A percentile compares a stretch with the other conserved stretches of the same genome.
Conservation (phyloP, 1,139 yeast species). For the Entelexis sorbosivorans region DNA sequence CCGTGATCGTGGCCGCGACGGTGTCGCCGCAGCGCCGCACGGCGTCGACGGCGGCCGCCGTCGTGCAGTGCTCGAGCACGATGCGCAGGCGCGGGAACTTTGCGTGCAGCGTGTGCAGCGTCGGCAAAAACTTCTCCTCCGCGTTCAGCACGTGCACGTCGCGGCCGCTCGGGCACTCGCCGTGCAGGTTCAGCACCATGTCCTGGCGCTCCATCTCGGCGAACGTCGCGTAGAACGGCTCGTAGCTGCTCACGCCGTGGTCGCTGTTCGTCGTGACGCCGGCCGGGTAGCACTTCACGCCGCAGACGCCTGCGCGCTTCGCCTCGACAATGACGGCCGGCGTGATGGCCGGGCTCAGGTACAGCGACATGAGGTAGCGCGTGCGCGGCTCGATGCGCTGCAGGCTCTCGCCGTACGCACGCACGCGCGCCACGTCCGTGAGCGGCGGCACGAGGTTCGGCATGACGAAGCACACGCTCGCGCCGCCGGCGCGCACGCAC, state of each 20-base stretch:
- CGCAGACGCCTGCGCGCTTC: slow-evolving; percentile 57
- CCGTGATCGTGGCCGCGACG: slow-evolving; percentile 90
- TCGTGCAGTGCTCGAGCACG: slow-evolving; percentile 89
- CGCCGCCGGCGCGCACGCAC: slow-evolving; percentile 79
- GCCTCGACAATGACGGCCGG: slow-evolving; percentile 78
- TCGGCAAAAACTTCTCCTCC: slow-evolving; percentile 88
- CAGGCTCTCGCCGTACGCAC: slow-evolving; percentile 54
- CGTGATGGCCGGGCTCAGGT: slow-evolving; percentile 63
- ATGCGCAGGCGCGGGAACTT: slow-evolving; percentile 84
- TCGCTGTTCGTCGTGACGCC: slow-evolving; percentile 97
- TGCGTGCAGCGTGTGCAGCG: slow-evolving; percentile 59
- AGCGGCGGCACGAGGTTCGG: slow-evolving; percentile 92
- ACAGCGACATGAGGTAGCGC: slow-evolving; percentile 82
- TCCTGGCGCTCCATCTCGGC: slow-evolving; percentile 71
- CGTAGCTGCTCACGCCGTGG: slow-evolving; percentile 83
- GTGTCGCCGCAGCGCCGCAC: slow-evolving; percentile 57
- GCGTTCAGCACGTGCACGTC: slow-evolving; percentile 81
- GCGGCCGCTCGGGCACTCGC: slow-evolving; percentile 60
- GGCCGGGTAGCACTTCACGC: slow-evolving; percentile 92
- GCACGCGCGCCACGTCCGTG: slow-evolving; percentile 64
- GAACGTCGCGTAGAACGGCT: slow-evolving; percentile 77
- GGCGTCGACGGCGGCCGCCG: slow-evolving; percentile 73
- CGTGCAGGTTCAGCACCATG: slow-evolving; percentile 78
- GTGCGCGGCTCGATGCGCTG: slow-evolving; percentile 68
- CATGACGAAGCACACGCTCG: slow-evolving; percentile 86